Evolutionary conservation across 192 early-diverging fungal genomes (phyloP).

Genomic region (Chytriomyces sp.): DNA sequence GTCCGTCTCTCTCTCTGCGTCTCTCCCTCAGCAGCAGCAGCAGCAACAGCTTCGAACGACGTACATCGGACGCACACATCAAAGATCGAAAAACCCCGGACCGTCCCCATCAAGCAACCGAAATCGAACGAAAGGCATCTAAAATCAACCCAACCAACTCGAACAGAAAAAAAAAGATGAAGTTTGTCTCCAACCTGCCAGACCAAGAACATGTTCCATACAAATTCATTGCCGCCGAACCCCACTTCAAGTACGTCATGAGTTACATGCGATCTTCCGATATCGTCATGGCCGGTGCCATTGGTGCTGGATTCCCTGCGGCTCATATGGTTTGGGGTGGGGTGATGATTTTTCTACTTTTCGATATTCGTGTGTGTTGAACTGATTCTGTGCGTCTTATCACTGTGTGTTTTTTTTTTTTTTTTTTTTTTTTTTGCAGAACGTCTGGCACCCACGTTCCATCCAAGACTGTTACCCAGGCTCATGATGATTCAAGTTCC

Average conservation of each 20-base stretch:
- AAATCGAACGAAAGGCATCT: too few relatives aligned
- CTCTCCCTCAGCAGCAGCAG: too few relatives aligned
- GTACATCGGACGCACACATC: too few relatives aligned
- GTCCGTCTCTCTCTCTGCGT: too few relatives aligned
- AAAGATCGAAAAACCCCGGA: too few relatives aligned
- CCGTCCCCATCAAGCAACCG: background rate
- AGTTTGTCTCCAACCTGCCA: slow-evolving; percentile 54
- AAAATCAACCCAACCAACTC: background rate
- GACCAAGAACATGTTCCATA: slow-evolving; percentile 59
- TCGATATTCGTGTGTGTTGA: background rate
- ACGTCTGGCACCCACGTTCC: slow-evolving; percentile 47
- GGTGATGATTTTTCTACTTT: slow-evolving; percentile 51
- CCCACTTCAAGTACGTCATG: slow-evolving; percentile 87
- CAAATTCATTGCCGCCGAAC: slow-evolving; percentile 88
- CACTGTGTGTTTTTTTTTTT: background rate
- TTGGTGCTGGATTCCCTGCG: slow-evolving; percentile 74
- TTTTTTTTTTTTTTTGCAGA: slow-evolving; percentile 37
- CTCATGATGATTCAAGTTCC: slow-evolving; percentile 58
- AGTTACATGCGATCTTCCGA: slow-evolving; percentile 88
- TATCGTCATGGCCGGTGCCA: slow-evolving; percentile 65
- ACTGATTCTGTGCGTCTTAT: too few relatives aligned
- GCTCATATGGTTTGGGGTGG: slow-evolving; percentile 73
- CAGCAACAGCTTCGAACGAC: too few relatives aligned
- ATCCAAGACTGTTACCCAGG: slow-evolving; percentile 51
- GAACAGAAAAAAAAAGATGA: slow-evolving; percentile 29